Percentiles rank a stretch among this genome's conserved stretches.
phyloP scores from a whole-genome alignment of 23 red algal species.

The Rhodosorus marinus region DNA sequence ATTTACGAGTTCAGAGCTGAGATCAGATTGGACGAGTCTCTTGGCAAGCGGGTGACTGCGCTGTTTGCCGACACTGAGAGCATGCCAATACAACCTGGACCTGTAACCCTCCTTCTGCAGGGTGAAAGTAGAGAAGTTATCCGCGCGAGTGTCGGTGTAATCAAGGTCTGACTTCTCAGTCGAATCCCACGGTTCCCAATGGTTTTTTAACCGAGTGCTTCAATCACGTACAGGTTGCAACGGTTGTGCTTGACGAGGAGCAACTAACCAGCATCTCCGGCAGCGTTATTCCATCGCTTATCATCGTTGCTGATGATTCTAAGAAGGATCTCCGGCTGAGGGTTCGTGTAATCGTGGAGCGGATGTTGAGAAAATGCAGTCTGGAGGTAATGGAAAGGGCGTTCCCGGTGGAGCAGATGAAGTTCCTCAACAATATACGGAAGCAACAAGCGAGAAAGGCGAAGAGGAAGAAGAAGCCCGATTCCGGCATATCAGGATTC shows the following conservation, averaged over 20 bases:
- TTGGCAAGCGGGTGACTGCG: background rate
- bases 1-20: background rate
- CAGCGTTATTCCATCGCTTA: slow-evolving; percentile 32
- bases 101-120: slow-evolving; percentile 42
- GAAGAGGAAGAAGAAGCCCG: slow-evolving; percentile 11
- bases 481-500: too few relatives aligned
- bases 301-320: slow-evolving; percentile 23
- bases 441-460: slow-evolving; percentile 46
- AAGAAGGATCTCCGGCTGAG: slow-evolving; percentile 42
- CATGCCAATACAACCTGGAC: slow-evolving; percentile 24
- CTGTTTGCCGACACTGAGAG: background rate
- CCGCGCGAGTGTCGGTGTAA: slow-evolving; percentile 25
- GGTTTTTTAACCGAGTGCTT: too few relatives aligned
- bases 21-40: background rate
- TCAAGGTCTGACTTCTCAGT: too few relatives aligned
- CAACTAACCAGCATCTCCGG: slow-evolving; percentile 16
- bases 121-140: slow-evolving; percentile 41
- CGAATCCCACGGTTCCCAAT: too few relatives aligned
- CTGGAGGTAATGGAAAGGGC: slow-evolving; percentile 20
- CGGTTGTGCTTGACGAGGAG: slow-evolving; percentile 9
- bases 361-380: slow-evolving; percentile 37
- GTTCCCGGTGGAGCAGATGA: slow-evolving; percentile 44
- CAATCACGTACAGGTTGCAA: too few relatives aligned
- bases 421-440: slow-evolving; percentile 29
- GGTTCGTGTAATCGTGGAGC: slow-evolving; percentile 65